Percentiles rank a stretch among this genome's conserved stretches.
Evolutionary conservation across 352 stramenopile genomes (phyloP).

Genomic region (Globisporangium paddicum): DNA sequence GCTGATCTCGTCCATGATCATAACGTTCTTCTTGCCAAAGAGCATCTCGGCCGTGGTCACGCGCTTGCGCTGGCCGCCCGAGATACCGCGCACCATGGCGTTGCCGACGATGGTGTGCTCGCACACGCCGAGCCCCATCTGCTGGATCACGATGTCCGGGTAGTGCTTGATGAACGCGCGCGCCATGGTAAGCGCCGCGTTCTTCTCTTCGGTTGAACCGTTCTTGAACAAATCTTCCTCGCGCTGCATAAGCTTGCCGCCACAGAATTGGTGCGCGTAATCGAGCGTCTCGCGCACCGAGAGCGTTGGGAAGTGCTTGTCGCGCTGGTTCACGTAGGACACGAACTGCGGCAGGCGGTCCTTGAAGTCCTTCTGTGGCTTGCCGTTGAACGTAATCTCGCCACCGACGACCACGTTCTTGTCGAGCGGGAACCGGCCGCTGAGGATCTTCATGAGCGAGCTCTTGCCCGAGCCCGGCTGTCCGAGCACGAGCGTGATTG

Average conservation of each 20-base stretch:
- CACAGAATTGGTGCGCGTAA: constrained; percentile 24
- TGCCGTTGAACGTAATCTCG: constrained; percentile 23
- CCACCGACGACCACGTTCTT: constrained; percentile 20
- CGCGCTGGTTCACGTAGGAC: constrained; percentile 22
- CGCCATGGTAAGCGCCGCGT: constrained; percentile 5
- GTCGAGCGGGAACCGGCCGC: constrained; percentile 13
- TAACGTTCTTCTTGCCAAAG: constrained; percentile 55
- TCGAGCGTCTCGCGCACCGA: constrained; percentile 26
- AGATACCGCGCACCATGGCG: constrained; percentile 56
- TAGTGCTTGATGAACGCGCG: constrained; percentile 8
- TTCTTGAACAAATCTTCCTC: constrained; percentile 27
- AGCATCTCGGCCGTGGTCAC: constrained; percentile 86
- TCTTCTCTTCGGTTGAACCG: constrained; percentile 25
- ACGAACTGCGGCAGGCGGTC: constrained; percentile 16
- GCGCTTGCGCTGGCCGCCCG: constrained; percentile 87
- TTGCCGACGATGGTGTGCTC: constrained; percentile 56
- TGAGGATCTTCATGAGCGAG: constrained; percentile 27
- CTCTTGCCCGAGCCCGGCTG: constrained; percentile 24
- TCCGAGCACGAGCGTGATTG: constrained; percentile 27
- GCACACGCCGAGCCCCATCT: constrained; percentile 24
- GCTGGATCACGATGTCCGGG: constrained; percentile 28
- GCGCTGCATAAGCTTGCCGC: constrained; percentile 13
- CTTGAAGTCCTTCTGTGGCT: constrained; percentile 13
- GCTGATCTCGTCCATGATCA: constrained; percentile 89
- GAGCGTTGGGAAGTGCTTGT: constrained; percentile 21